Base-by-base conservation (phyloP, 2,329 filamentous ascomycete genomes). In the Phyllosticta ampelicida region DNA sequence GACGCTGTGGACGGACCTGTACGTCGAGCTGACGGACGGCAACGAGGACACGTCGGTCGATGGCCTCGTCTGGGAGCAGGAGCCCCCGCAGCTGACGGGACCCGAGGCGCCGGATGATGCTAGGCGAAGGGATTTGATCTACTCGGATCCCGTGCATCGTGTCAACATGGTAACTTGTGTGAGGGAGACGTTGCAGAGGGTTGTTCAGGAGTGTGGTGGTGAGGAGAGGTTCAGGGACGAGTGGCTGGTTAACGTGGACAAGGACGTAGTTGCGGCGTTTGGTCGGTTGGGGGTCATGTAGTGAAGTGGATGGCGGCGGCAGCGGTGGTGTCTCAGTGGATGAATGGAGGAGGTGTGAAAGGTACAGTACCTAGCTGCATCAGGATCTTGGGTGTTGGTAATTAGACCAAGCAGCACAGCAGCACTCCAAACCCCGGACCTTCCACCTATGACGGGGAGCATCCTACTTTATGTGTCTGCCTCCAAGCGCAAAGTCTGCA, bases 221-320 rank as follows among this genome's bases (percentile, higher is more conserved):
- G 80, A 86, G 64, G 76, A 80, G 54, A 73, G 68, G 2, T 92
- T 94, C 68, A 78, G 85, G 67, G 78, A 81, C 58, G 78, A 85
- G 54, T 91, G 85, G 82, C 72, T 84, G 13, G 78, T 78, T n/a
- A 87, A 90, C 62, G 86, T 94, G 23, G 89, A 94, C 69, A 79
- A 78, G 63, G 84, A 90, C 60, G 80, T 91, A 16, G 65, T 92
- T 61, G 75, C 75, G 10, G 81, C 78, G n/a, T 92, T 90, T 63
- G 64, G 63, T 0, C 67, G 67, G 60, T 51, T 73, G 63, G 70
- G 70, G 0, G 68, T 73, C 6, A 71, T 73, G 70, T 71, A 53
- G 30, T 26, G 26, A 11, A 6, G 18, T 8, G 26, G 26, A 6
- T 48, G 48, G 30, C 13, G 10, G 28, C 9, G 11, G 28, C 28